A percentile compares a stretch with the other conserved stretches of the same genome.
Conservation (phyloP, 2,329 filamentous ascomycete genomes). For the Trichoderma semiorbis region DNA sequence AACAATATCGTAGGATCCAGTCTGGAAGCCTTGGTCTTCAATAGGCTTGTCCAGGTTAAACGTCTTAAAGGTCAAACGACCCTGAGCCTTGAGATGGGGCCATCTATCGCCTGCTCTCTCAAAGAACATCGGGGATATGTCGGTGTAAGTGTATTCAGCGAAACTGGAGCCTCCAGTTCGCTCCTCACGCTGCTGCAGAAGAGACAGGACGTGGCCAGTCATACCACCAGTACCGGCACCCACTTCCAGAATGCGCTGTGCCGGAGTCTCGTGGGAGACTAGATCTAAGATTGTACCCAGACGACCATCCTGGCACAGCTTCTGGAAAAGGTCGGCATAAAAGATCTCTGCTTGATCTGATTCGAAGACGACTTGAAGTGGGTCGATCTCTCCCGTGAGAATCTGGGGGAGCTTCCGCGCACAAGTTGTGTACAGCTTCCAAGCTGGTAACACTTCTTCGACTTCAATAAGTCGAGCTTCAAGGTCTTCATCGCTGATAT, state of each 20-base stretch:
- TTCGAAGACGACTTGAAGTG: conserved; percentile 37
- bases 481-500: background rate
- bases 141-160: conserved; percentile 38
- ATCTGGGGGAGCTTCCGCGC: conserved; percentile 29
- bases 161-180: conserved; percentile 22
- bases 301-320: conserved; percentile 19
- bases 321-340: conserved; percentile 33
- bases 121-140: conserved; percentile 38
- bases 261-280: conserved; percentile 32
- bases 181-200: conserved; percentile 24
- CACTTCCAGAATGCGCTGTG: conserved; percentile 38
- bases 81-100: background rate
- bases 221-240: conserved; percentile 39
- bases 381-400: conserved; percentile 32
- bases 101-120: conserved; percentile 19
- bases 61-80: conserved; percentile 22
- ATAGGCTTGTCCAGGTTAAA: conserved; percentile 29
- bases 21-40: conserved; percentile 31
- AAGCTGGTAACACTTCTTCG: background rate
- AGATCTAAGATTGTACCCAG: conserved; percentile 4
- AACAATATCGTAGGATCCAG: conserved; percentile 36
- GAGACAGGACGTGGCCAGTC: conserved; percentile 28
- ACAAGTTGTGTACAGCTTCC: background rate
- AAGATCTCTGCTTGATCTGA: conserved; percentile 32
- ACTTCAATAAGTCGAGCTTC: background rate